Percentiles rank a stretch among this genome's conserved stretches.
phyloP scores from a whole-genome alignment of 176 grass and related monocot species.

The Triticum urartu region DNA sequence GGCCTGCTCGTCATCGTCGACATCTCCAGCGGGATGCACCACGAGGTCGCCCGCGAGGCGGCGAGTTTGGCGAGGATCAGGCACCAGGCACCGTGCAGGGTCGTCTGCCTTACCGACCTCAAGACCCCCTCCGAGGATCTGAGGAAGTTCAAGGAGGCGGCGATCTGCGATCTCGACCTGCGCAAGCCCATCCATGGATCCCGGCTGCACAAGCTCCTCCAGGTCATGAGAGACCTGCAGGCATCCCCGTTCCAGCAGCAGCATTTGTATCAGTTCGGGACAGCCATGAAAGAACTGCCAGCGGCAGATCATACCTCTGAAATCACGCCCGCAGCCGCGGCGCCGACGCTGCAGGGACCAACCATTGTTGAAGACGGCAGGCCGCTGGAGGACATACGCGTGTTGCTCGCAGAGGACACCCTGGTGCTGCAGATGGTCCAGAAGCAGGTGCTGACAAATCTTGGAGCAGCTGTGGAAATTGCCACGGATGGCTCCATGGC shows the following conservation, averaged over 20 bases:
- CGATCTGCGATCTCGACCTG: slow-evolving; percentile 32
- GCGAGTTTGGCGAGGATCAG: slow-evolving; percentile 3
- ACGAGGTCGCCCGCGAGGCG: slow-evolving; percentile 21
- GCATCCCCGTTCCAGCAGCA: background rate
- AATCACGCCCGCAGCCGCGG: background rate
- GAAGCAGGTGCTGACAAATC: slow-evolving; percentile 28
- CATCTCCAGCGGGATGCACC: slow-evolving; percentile 9
- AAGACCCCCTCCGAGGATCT: slow-evolving; percentile 33
- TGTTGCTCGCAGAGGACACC: slow-evolving; percentile 66
- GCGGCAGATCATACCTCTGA: background rate
- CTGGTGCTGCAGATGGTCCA: slow-evolving; percentile 38
- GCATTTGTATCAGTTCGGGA: background rate
- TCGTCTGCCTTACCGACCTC: slow-evolving; percentile 47
- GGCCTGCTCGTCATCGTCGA: slow-evolving; percentile 50
- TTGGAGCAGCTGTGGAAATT: slow-evolving; percentile 54
- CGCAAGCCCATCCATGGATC: slow-evolving; percentile 73
- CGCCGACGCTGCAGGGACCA: background rate
- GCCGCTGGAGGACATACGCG: slow-evolving; percentile 40
- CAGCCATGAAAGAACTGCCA: background rate
- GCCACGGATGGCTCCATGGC: slow-evolving; percentile 54
- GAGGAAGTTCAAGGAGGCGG: slow-evolving; percentile 26
- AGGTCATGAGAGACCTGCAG: slow-evolving; percentile 31
- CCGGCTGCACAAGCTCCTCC: slow-evolving; percentile 33
- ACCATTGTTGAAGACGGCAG: slow-evolving; percentile 24
- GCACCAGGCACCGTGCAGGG: slow-evolving; percentile 35